Evolutionary conservation across 1,284 basidiomycete species (phyloP).

Genomic region (Moesziomyces aphidis): DNA sequence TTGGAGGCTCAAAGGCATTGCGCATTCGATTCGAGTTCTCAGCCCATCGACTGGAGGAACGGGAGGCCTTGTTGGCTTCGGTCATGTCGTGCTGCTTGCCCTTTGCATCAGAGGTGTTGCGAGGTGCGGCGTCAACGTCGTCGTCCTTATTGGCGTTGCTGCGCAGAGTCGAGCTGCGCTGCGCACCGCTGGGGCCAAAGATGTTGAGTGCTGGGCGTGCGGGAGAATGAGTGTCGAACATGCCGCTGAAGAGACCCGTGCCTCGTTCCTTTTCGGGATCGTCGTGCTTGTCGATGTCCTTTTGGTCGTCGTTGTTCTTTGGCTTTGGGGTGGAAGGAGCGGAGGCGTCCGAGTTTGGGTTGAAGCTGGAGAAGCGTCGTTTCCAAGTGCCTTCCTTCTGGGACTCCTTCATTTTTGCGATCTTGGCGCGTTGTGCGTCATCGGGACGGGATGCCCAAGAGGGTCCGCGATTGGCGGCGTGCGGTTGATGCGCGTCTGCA

Average conservation of each 20-base stretch:
- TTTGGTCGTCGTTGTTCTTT: constrained; percentile 26
- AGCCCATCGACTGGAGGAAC: constrained; percentile 31
- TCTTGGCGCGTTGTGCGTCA: constrained; percentile 54
- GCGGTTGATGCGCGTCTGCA: constrained; percentile 26
- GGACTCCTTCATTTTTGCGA: constrained; percentile 53
- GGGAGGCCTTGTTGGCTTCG: constrained; percentile 9
- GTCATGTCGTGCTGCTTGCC: constrained; percentile 12
- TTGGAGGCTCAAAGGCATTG: constrained; percentile 42
- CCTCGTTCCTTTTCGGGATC: constrained; percentile 3
- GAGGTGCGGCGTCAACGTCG: constrained; percentile 13
- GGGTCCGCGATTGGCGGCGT: constrained; percentile 49
- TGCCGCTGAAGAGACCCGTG: constrained; percentile 18
- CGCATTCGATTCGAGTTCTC: constrained; percentile 46
- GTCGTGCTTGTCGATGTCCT: neutral
- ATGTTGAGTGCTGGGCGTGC: constrained; percentile 30
- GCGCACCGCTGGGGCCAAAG: constrained; percentile 18
- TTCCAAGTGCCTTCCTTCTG: constrained; percentile 35
- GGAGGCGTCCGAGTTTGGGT: constrained; percentile 1
- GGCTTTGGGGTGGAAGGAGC: constrained; percentile 16
- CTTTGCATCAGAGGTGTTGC: constrained; percentile 6
- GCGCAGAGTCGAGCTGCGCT: constrained; percentile 9
- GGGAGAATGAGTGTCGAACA: constrained; percentile 18
- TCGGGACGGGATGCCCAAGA: constrained; percentile 57
- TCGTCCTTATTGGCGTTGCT: constrained; percentile 14
- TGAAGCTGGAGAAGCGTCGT: constrained; percentile 39